phyloP scores from a whole-genome alignment of 768 basidiomycete genomes.

The Kwoniella europaea region DNA sequence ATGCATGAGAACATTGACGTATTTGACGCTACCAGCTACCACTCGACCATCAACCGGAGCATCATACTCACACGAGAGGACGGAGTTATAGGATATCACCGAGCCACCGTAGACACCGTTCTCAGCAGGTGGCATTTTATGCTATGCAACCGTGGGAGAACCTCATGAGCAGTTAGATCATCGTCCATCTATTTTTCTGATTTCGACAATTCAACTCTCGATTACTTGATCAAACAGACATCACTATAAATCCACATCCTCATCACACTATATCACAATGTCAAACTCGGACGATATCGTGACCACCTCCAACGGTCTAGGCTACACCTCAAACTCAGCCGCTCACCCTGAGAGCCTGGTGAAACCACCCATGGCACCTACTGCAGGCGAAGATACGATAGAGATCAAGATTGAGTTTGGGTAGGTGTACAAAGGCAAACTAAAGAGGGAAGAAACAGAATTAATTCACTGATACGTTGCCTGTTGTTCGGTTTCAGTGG shows the following conservation, averaged over 20 bases:
- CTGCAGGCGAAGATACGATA: slow-evolving; percentile 37
- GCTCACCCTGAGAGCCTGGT: slow-evolving; percentile 22
- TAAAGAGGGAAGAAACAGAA: background rate
- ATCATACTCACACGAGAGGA: background rate
- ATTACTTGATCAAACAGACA: too few species aligned
- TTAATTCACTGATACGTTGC: background rate
- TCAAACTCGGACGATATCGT: slow-evolving; percentile 16
- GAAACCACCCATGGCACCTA: slow-evolving; percentile 16
- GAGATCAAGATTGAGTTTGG: slow-evolving; percentile 56
- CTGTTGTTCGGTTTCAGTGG: slow-evolving; percentile 33
- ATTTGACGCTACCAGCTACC: background rate
- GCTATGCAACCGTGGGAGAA: slow-evolving; percentile 8
- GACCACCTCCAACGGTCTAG: slow-evolving; percentile 25
- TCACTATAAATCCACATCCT: too few species aligned
- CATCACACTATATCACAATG: background rate
- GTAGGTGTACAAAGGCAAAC: slow-evolving; percentile 27
- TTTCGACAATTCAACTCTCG: too few species aligned
- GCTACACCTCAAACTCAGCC: slow-evolving; percentile 22
- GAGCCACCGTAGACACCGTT: slow-evolving; percentile 2
- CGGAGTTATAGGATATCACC: slow-evolving; percentile 13
- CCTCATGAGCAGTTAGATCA: background rate
- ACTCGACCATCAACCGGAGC: background rate
- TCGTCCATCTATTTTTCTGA: too few species aligned
- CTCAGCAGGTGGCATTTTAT: background rate
- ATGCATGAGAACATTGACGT: background rate